phyloP scores from a whole-genome alignment of 805 yeast genomes.

The Suhomyces kilbournensis region DNA sequence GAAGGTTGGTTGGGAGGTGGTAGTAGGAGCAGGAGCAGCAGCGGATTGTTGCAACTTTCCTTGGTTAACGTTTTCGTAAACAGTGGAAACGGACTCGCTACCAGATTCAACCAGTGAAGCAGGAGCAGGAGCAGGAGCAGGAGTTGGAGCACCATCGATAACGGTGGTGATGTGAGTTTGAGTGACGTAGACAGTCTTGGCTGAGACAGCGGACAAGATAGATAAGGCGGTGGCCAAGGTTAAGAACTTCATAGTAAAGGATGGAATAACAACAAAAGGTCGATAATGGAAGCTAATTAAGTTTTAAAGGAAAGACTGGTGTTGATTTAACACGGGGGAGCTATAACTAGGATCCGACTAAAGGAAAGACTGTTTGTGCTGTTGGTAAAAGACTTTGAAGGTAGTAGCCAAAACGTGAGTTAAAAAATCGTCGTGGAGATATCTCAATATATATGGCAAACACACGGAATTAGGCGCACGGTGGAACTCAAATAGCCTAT shows the following conservation, averaged over 20 bases:
- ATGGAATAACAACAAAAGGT: slow-evolving; percentile 4
- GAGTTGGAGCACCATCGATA: slow-evolving; percentile 14
- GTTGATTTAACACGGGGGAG: background rate
- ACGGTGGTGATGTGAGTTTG: slow-evolving; percentile 25
- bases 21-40: slow-evolving; percentile 6
- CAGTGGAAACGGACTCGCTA: background rate
- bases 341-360: background rate
- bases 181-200: slow-evolving; percentile 27
- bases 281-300: background rate
- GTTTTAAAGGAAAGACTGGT: slow-evolving; percentile 4
- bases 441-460: background rate
- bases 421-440: background rate
- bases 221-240: slow-evolving; percentile 21
- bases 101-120: background rate
- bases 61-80: slow-evolving; percentile 5
- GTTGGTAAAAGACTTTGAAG: background rate
- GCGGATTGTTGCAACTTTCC: slow-evolving; percentile 1
- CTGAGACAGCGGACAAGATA: slow-evolving; percentile 19
- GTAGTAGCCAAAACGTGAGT: background rate
- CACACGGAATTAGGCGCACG: background rate
- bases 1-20: slow-evolving; percentile 4
- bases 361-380: background rate
- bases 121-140: slow-evolving; percentile 12
- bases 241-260: slow-evolving; percentile 19
- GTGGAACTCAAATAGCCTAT: background rate